phyloP scores from a whole-genome alignment of 1,139 yeast species.

The Sugiyamaella xylanicola region DNA sequence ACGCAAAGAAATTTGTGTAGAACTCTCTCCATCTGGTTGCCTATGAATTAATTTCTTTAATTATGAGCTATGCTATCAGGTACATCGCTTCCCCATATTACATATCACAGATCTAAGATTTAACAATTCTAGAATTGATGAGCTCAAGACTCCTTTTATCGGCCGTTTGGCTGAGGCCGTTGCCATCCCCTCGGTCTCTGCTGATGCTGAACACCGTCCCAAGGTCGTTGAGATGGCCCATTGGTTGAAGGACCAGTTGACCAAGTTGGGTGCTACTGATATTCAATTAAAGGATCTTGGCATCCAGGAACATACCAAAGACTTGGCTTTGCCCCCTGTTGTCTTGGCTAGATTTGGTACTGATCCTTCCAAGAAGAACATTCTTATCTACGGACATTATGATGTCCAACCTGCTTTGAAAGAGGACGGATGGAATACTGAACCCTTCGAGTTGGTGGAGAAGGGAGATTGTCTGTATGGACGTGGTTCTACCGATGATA shows the following conservation, averaged over 20 bases:
- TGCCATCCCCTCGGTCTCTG: slow-evolving; percentile 91
- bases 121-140: slow-evolving; percentile 33
- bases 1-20: too few species aligned
- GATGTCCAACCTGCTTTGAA: slow-evolving; percentile 95
- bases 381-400: slow-evolving; percentile 92
- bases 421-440: slow-evolving; percentile 95
- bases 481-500: slow-evolving; percentile 96
- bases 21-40: background rate
- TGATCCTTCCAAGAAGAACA: slow-evolving; percentile 80
- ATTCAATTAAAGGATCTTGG: slow-evolving; percentile 84
- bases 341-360: slow-evolving; percentile 83
- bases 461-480: slow-evolving; percentile 73
- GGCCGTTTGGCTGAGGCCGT: slow-evolving; percentile 72
- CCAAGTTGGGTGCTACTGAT: slow-evolving; percentile 72
- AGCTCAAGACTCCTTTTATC: slow-evolving; percentile 41
- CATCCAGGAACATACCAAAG: slow-evolving; percentile 74
- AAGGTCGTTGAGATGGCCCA: slow-evolving; percentile 83
- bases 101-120: background rate
- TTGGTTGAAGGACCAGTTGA: slow-evolving; percentile 70
- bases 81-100: too few species aligned
- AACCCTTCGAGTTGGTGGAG: slow-evolving; percentile 76
- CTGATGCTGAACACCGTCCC: slow-evolving; percentile 85
- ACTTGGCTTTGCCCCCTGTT: slow-evolving; percentile 84
- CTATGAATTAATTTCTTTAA: too few species aligned
- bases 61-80: too few species aligned